A percentile compares a stretch with the other conserved stretches of the same genome.
Evolutionary conservation across 1,139 yeast genomes (phyloP).

Genomic region (Hanseniaspora sp.): DNA sequence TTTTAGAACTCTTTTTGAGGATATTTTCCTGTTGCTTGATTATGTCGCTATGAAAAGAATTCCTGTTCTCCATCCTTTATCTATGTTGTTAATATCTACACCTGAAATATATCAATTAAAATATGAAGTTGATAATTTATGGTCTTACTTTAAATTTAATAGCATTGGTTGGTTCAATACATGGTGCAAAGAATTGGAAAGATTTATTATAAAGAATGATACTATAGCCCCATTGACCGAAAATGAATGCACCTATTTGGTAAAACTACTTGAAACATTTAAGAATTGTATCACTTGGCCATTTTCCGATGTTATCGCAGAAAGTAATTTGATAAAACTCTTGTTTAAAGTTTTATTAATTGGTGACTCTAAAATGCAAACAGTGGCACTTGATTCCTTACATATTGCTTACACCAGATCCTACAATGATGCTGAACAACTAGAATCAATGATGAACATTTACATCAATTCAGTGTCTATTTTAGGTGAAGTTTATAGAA

Average conservation of each 20-base stretch:
- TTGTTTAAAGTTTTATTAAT: conserved; percentile 54
- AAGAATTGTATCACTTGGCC: conserved; percentile 91
- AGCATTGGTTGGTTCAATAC: conserved; percentile 76
- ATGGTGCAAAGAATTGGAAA: conserved; percentile 56
- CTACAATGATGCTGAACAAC: conserved; percentile 61
- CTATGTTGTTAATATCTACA: conserved; percentile 74
- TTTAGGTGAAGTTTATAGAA: conserved; percentile 52
- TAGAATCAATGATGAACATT: conserved; percentile 66
- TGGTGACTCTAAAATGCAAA: conserved; percentile 54
- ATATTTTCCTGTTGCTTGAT: conserved; percentile 83
- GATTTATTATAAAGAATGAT: conserved; percentile 9
- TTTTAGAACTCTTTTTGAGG: conserved; percentile 81
- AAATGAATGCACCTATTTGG: conserved; percentile 43
- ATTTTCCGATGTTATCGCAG: conserved; percentile 59
- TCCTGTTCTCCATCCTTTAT: conserved; percentile 64
- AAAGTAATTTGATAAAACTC: conserved; percentile 57
- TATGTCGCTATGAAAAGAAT: conserved; percentile 77
- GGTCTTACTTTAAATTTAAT: conserved; percentile 46
- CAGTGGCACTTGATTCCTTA: conserved; percentile 80
- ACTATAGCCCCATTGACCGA: conserved; percentile 5
- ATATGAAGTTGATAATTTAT: conserved; percentile 61
- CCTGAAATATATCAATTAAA: conserved; percentile 49
- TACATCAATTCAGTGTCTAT: conserved; percentile 68
- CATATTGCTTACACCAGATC: conserved; percentile 78
- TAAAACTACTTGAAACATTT: conserved; percentile 66